phyloP scores from a whole-genome alignment of 257 asterid species.

The Ilex aquifolium region DNA sequence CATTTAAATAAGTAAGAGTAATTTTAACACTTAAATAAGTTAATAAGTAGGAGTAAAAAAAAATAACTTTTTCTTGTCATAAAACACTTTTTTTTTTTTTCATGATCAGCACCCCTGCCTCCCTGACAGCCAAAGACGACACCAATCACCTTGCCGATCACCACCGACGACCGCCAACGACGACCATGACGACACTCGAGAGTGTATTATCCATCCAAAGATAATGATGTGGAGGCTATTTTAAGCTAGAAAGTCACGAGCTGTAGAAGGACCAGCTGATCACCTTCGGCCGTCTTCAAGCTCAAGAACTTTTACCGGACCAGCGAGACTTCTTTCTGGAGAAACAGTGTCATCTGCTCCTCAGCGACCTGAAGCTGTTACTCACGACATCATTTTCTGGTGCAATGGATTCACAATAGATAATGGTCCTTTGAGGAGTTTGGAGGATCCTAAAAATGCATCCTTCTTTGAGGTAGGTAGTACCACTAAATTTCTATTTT shows the following conservation, averaged over 20 bases:
- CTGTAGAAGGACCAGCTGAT: constrained; percentile 19
- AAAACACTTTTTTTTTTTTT: too few relatives aligned
- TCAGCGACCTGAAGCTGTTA: constrained; percentile 49
- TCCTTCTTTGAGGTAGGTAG: constrained; percentile 59
- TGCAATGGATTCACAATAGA: constrained; percentile 76
- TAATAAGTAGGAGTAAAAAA: too few relatives aligned
- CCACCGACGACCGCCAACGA: too few relatives aligned
- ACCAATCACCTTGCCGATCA: too few relatives aligned
- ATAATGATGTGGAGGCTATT: constrained; percentile 49
- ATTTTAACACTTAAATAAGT: too few relatives aligned
- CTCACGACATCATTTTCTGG: constrained; percentile 58
- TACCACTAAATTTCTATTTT: too few relatives aligned
- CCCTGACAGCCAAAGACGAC: too few relatives aligned
- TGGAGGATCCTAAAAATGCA: constrained; percentile 77
- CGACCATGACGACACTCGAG: too few relatives aligned
- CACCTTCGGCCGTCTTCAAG: constrained; percentile 37
- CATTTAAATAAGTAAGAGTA: too few relatives aligned
- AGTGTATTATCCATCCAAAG: constrained; percentile 67
- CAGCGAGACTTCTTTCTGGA: constrained; percentile 69
- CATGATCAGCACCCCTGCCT: too few relatives aligned
- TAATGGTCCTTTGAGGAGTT: constrained; percentile 71
- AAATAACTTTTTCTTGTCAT: too few relatives aligned
- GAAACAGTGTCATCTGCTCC: constrained; percentile 46
- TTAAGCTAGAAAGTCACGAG: constrained; percentile 67
- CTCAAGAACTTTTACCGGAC: constrained; percentile 69